A percentile compares a stretch with the other conserved stretches of the same genome.
Conservation (phyloP, 202 grass and related monocot species). For the Panicum virgatum region DNA sequence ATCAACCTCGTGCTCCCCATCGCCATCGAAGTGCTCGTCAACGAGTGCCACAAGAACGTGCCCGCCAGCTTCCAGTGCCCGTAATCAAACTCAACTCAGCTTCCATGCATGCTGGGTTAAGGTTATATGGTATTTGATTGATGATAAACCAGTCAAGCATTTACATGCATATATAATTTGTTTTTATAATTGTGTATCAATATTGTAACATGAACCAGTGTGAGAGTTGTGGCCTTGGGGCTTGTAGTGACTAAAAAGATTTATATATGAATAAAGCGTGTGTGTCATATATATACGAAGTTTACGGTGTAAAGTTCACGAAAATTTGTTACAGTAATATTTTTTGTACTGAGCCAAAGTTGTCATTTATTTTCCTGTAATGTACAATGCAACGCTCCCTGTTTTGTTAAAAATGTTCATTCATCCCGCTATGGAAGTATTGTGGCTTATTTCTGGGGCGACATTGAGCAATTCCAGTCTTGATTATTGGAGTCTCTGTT, state of each 20-base stretch:
- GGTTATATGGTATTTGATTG: too few relatives aligned
- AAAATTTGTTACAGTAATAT: neutral
- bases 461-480: too few relatives aligned
- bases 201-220: neutral
- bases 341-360: neutral
- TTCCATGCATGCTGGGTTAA: neutral
- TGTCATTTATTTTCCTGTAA: neutral
- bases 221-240: slow-evolving; percentile 3
- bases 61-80: slow-evolving; percentile 73
- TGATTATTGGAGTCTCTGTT: too few relatives aligned
- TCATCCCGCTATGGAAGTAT: neutral
- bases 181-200: slow-evolving; percentile 24
- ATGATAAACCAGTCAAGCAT: neutral
- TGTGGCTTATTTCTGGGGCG: too few relatives aligned
- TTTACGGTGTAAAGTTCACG: neutral
- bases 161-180: too few relatives aligned
- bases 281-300: neutral
- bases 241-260: neutral
- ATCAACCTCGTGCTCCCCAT: slow-evolving; percentile 60
- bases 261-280: slow-evolving; percentile 33
- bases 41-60: slow-evolving; percentile 80
- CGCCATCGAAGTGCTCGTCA: slow-evolving; percentile 73
- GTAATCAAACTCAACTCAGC: slow-evolving; percentile 33
- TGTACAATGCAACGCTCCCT: neutral
- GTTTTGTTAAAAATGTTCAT: neutral